phyloP scores from a whole-genome alignment of 129 eudicot species.

The Dittrichia graveolens region DNA sequence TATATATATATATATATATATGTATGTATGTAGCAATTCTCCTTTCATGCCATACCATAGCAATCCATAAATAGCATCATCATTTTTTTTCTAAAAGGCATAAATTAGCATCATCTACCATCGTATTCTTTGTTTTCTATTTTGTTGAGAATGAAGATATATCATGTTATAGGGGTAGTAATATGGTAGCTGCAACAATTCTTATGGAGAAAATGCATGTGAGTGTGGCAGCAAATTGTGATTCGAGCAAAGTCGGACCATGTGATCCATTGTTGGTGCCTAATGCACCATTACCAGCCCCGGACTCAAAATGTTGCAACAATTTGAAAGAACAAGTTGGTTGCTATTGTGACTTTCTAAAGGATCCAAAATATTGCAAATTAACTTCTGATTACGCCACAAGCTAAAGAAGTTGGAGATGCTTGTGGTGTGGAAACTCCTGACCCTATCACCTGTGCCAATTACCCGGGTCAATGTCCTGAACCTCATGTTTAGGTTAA shows the following conservation, averaged over 20 bases:
- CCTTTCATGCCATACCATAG: too few relatives aligned
- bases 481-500: neutral
- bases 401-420: neutral
- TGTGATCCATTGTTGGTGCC: neutral
- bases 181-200: too few relatives aligned
- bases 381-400: neutral
- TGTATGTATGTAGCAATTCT: too few relatives aligned
- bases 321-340: neutral
- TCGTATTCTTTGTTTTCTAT: neutral
- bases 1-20: too few relatives aligned
- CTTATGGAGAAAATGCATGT: neutral
- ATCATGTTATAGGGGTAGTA: neutral
- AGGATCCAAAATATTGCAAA: neutral
- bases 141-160: neutral
- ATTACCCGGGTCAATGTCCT: neutral
- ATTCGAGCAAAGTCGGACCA: neutral
- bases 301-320: neutral
- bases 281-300: neutral
- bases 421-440: conserved; percentile 13
- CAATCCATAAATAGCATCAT: too few relatives aligned
- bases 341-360: conserved; percentile 5
- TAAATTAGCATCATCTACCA: too few relatives aligned
- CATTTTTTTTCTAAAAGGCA: too few relatives aligned
- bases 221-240: neutral
- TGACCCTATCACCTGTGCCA: neutral